A percentile compares a stretch with the other conserved stretches of the same genome.
Evolutionary conservation across 2,329 filamentous ascomycete species (phyloP).

Genomic region (Ceratocystis variospora): DNA sequence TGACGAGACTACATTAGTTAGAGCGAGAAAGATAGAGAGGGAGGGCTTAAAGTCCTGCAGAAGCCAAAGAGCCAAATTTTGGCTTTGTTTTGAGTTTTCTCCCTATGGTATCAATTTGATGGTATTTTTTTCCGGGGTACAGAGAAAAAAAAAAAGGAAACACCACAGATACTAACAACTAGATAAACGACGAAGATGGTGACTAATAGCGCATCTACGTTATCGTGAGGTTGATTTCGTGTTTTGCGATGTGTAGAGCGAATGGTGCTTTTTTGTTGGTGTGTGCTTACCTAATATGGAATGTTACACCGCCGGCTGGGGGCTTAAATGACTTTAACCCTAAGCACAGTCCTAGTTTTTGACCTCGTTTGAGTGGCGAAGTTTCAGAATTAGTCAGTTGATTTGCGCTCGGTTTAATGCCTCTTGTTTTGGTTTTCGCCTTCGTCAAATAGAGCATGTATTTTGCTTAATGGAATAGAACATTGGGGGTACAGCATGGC

Average conservation of each 20-base stretch:
- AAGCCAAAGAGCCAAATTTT: background rate
- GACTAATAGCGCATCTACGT: too few species aligned
- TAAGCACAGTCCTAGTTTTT: background rate
- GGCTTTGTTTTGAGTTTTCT: background rate
- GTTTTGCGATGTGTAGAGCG: background rate
- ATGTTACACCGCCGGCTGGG: background rate
- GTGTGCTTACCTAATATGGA: background rate
- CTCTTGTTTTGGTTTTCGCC: background rate
- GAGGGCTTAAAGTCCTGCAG: too few species aligned
- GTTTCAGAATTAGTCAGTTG: background rate
- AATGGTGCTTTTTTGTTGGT: background rate
- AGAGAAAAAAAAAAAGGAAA: too few species aligned
- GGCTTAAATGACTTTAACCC: background rate
- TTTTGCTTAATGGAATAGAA: background rate
- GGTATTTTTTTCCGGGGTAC: background rate
- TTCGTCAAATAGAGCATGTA: background rate
- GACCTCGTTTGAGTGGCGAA: background rate
- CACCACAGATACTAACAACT: too few species aligned
- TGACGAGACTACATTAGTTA: background rate
- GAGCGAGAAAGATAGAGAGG: background rate
- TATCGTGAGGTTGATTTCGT: background rate
- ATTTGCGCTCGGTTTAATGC: background rate
- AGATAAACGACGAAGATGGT: too few species aligned
- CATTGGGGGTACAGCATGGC: background rate
- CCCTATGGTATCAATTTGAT: background rate